These are phyloP conservation scores for Aspergillus flavus DNA, from an alignment of 2,329 filamentous ascomycete genomes.

Conservation along the genomic window DNA sequence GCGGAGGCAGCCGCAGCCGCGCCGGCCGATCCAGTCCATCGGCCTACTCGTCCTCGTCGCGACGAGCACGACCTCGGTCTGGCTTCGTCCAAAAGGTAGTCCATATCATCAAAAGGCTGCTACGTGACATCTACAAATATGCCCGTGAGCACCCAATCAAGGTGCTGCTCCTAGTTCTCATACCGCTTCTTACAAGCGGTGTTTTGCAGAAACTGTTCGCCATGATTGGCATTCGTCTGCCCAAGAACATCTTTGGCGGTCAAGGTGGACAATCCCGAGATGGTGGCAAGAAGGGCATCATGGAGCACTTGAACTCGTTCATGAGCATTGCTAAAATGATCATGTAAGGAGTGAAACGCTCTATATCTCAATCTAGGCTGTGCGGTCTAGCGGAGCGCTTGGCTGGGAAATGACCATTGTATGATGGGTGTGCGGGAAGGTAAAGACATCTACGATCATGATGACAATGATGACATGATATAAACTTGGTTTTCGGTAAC, in stretches of 20 bases:
- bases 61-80: constrained; percentile 74
- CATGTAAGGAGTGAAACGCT: constrained; percentile 22
- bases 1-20: constrained; percentile 32
- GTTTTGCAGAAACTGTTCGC: constrained; percentile 75
- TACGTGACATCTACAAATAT: constrained; percentile 80
- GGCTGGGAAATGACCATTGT: not conserved
- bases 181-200: constrained; percentile 85
- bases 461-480: constrained; percentile 25
- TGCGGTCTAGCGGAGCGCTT: not conserved
- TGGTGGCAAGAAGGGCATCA: constrained; percentile 30
- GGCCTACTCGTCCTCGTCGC: constrained; percentile 68
- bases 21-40: constrained; percentile 41
- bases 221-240: constrained; percentile 77
- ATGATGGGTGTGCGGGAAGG: constrained; percentile 1
- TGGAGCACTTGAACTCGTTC: constrained; percentile 34
- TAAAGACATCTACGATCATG: constrained; percentile 21
- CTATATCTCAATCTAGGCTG: not conserved
- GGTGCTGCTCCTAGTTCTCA: constrained; percentile 81
- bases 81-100: constrained; percentile 76
- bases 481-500: constrained; percentile 12
- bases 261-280: constrained; percentile 33
- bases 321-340: constrained; percentile 43
- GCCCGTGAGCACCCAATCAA: constrained; percentile 82
- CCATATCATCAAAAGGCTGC: constrained; percentile 73
- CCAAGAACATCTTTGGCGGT: constrained; percentile 57